Evolutionary conservation across 257 asterid genomes (phyloP), one percentile per base, ranked within the genome.

Genomic region (Lycium ferocissimum): DNA sequence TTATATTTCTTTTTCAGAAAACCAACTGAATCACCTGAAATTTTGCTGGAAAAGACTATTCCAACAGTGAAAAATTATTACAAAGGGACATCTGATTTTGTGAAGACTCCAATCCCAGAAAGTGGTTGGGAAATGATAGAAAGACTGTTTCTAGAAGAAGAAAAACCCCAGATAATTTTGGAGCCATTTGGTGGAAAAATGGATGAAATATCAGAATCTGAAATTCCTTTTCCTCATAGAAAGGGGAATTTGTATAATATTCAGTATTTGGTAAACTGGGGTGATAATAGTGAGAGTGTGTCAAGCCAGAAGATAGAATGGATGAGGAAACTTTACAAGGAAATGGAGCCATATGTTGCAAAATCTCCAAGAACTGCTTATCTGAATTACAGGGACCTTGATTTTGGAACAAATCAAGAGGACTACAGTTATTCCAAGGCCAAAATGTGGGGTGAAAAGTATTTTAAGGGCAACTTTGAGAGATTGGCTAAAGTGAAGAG

Each of bases 51-150:
- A 20, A 51, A 75, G 14, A 49, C 13, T 22, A 75, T 51, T 22
- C 62, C 81, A 75, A 73, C 80, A 47, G 5, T 20, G 22, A 75
- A 7, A 3, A 49, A 33, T 26, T 49, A 49, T 17, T 0, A 75
- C 7, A 75, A 75, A 75, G 81, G 62, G 14, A 49, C 81, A 5
- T 51, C 81, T 49, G 81, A 75, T 75, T 75, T 75, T 75, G 81
- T 51, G 45, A 75, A 22, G 13, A 51, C 14, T 12, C 81, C 81
- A 12, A 49, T 75, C 2, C 62, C 81, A 0, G 20, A 12, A 12
- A 49, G 61, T 12, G 63, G 62, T 26, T 75, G 63, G 81, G 14
- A 49, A 75, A 49, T 49, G 43, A 6, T 75, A 49, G 62, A 75
- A 49, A 75, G 8, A 22, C 0, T 75, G 0, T 51, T 49, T 18